Conservation (phyloP, 306 rosid genomes). For the Lotus japonicus region DNA sequence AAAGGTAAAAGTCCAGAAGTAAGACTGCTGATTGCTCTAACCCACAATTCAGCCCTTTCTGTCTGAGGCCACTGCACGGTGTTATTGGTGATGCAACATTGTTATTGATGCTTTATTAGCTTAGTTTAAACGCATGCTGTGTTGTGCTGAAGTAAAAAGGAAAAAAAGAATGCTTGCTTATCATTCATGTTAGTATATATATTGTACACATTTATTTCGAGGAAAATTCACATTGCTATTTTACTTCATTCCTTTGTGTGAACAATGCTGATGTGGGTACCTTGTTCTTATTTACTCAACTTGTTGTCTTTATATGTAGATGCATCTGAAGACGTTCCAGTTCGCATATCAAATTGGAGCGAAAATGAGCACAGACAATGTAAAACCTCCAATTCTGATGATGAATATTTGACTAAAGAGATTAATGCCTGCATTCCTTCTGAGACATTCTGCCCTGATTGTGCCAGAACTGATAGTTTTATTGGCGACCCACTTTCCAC, state of each 20-base stretch:
- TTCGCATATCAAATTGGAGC: conserved; percentile 37
- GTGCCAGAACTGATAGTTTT: conserved; percentile 20
- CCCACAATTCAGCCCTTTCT: background rate
- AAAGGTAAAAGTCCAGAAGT: background rate
- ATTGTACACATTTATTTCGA: background rate
- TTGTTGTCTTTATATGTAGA: conserved; percentile 30
- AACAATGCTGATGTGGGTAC: background rate
- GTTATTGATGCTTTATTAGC: background rate
- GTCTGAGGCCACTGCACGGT: background rate
- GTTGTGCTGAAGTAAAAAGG: background rate
- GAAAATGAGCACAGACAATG: conserved; percentile 28
- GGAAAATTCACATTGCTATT: background rate
- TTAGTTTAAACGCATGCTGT: background rate
- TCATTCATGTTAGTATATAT: background rate
- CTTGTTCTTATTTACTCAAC: conserved; percentile 19
- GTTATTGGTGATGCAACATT: background rate
- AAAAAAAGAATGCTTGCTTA: background rate
- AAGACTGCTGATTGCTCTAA: background rate
- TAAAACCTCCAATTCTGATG: conserved; percentile 20
- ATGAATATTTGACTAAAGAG: conserved; percentile 17
- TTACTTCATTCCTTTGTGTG: background rate
- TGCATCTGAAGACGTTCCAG: conserved; percentile 32
- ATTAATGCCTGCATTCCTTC: conserved; percentile 12
- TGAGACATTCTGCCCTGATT: conserved; percentile 20
- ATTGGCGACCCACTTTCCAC: conserved; percentile 18